Evolutionary conservation across 2,329 filamentous ascomycete species (phyloP).

Genomic region (Aspergillus pseudoterreus): DNA sequence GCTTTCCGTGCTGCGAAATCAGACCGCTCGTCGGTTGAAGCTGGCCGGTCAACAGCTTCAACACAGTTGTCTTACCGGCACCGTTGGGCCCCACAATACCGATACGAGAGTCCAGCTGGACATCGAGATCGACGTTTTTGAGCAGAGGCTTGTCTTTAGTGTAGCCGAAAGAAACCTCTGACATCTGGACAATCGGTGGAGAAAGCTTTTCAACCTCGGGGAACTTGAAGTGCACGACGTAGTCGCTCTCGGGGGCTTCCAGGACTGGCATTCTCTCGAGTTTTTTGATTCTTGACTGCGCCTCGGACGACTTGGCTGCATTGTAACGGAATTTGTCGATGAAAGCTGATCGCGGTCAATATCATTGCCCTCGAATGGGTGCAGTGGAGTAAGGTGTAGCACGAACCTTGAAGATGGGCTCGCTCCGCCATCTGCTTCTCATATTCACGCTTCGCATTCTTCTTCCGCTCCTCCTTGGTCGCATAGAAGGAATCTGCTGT

Average conservation of each 20-base stretch:
- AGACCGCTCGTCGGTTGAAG: constrained; percentile 72
- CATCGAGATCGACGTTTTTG: constrained; percentile 84
- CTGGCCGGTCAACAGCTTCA: constrained; percentile 92
- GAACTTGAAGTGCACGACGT: constrained; percentile 95
- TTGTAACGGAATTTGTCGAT: constrained; percentile 99
- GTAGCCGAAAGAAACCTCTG: constrained; percentile 87
- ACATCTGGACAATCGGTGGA: constrained; percentile 97
- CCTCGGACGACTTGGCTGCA: constrained; percentile 95
- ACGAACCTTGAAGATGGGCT: constrained; percentile 73
- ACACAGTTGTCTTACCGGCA: constrained; percentile 96
- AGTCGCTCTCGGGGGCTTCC: constrained; percentile 85
- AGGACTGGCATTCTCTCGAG: constrained; percentile 94
- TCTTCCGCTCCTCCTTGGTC: constrained; percentile 93
- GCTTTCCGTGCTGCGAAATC: constrained; percentile 81
- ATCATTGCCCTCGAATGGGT: background rate
- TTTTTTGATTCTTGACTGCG: constrained; percentile 98
- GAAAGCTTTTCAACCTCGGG: constrained; percentile 97
- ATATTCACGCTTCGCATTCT: constrained; percentile 94
- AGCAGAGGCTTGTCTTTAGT: constrained; percentile 73
- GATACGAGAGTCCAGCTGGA: constrained; percentile 95
- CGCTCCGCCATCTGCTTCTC: constrained; percentile 96
- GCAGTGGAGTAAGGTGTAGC: background rate
- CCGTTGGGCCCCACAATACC: constrained; percentile 99
- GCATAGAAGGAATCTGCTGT: constrained; percentile 81
- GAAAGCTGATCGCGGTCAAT: constrained; percentile 56